These are phyloP conservation scores for Hyphopichia wangnamkhiaoensis DNA, from an alignment of 1,139 yeast genomes.

Conservation along the genomic window DNA sequence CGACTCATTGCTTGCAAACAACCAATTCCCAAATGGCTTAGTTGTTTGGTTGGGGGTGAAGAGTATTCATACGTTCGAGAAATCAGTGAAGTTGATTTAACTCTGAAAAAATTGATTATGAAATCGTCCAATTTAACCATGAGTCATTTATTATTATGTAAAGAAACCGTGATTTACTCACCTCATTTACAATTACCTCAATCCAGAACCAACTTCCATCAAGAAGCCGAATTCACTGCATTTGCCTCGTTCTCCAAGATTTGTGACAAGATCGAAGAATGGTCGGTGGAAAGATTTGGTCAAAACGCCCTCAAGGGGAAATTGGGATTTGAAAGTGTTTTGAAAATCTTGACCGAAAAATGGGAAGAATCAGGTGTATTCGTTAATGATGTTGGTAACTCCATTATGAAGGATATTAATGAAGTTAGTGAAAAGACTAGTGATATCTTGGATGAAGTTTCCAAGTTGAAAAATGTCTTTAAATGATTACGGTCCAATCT, in stretches of 20 bases:
- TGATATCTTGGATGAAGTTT: constrained; percentile 41
- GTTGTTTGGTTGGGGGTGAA: constrained; percentile 70
- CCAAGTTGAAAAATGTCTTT: constrained; percentile 32
- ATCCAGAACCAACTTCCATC: constrained; percentile 64
- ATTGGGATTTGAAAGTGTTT: constrained; percentile 79
- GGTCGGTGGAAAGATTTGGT: constrained; percentile 86
- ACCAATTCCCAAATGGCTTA: constrained; percentile 81
- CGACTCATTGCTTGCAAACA: constrained; percentile 89
- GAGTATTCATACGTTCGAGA: constrained; percentile 84
- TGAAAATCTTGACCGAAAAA: constrained; percentile 52
- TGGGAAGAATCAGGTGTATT: constrained; percentile 51
- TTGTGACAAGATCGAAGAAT: constrained; percentile 85
- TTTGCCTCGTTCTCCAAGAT: constrained; percentile 68
- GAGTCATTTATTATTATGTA: constrained; percentile 73
- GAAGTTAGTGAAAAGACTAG: constrained; percentile 33
- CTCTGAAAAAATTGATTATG: constrained; percentile 64
- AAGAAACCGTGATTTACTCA: constrained; percentile 77
- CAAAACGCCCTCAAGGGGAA: constrained; percentile 86
- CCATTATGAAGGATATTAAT: constrained; percentile 24
- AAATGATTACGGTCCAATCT: constrained; percentile 10
- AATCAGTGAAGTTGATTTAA: constrained; percentile 79
- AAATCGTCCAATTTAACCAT: constrained; percentile 87
- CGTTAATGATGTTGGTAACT: constrained; percentile 33
- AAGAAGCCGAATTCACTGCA: constrained; percentile 88
- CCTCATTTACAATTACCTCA: constrained; percentile 61